Evolutionary conservation across 2,329 filamentous ascomycete genomes (phyloP), one percentile per base, ranked within the genome.

Genomic region (Aspergillus quadricinctus): DNA sequence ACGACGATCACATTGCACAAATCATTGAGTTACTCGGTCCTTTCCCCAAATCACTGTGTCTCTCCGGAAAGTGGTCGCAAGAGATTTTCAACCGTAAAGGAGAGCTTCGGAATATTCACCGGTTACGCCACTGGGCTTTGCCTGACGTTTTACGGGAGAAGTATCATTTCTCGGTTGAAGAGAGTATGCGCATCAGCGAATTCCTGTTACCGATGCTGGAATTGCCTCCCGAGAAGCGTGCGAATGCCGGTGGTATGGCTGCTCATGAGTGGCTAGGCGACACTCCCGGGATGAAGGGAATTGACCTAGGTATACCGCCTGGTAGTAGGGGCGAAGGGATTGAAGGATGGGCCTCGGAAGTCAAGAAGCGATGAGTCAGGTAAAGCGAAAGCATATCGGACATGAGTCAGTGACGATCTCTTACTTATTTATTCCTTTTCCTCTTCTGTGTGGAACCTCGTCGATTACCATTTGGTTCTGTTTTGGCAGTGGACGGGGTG

Each of bases 41-140:
- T 0, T 97, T 97, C 71, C 93, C 94, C 53, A 95, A 96, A 73
- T 89, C 90, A 4, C 83, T 97, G 50, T 97, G 91, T 75, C 83
- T 96, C 54, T 88, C 89, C 1, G 94, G 94, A 52, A 97, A 97
- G 76, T 97, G 94, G 94, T 92, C 88, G 14, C 93, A 97, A 74
- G 94, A 97, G 73, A 99, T 99, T 61, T 99, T 99, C 81, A 97
- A 97, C 73, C 87, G 94, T 64, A 96, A 96, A 63, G 94, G 94
- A 65, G 94, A 99, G 73, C 83, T 99, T 40, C 90, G 94, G 57
- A 97, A 99, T 77, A 99, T 99, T 67, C 94, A 97, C 75, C 86
- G 94, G 48, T 83, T 99, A 61, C 89, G 94, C 52, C 93, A 97
- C 76, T 99, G 94, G 94, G 92, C 92, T 0, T 80, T 99, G 5